phyloP scores from a whole-genome alignment of 1,139 yeast genomes.

The Blastobotrys serpentis region DNA sequence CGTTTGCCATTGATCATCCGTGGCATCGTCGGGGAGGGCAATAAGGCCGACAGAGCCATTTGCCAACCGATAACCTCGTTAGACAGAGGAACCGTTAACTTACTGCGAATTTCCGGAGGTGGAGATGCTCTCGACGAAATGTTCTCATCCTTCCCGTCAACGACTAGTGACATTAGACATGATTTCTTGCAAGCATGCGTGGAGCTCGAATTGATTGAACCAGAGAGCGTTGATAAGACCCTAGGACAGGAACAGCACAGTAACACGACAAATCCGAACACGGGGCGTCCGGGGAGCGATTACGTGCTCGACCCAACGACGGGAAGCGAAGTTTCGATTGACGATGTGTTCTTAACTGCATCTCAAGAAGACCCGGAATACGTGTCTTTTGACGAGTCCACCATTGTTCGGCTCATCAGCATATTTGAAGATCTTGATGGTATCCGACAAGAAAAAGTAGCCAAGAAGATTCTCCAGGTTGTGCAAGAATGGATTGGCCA shows the following conservation, averaged over 20 bases:
- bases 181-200: slow-evolving; percentile 56
- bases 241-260: slow-evolving; percentile 43
- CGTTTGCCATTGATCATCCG: slow-evolving; percentile 32
- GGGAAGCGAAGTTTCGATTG: slow-evolving; percentile 21
- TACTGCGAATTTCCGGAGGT: slow-evolving; percentile 32
- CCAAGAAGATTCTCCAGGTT: slow-evolving; percentile 25
- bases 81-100: slow-evolving; percentile 29
- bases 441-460: slow-evolving; percentile 29
- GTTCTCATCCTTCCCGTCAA: slow-evolving; percentile 47
- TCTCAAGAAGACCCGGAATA: slow-evolving; percentile 32
- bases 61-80: slow-evolving; percentile 30
- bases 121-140: slow-evolving; percentile 45
- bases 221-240: slow-evolving; percentile 46
- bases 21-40: slow-evolving; percentile 17
- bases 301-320: slow-evolving; percentile 12
- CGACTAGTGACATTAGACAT: slow-evolving; percentile 53
- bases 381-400: slow-evolving; percentile 29
- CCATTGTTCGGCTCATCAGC: slow-evolving; percentile 25
- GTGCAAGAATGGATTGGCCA: slow-evolving; percentile 26
- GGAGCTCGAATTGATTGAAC: slow-evolving; percentile 44
- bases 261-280: slow-evolving; percentile 15
- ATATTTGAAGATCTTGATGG: slow-evolving; percentile 34
- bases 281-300: slow-evolving; percentile 15
- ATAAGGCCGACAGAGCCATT: slow-evolving; percentile 27
- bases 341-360: slow-evolving; percentile 24